A percentile compares a stretch with the other conserved stretches of the same genome.
phyloP scores from a whole-genome alignment of 1,139 yeast species.

The Magnusiomyces ingens region DNA sequence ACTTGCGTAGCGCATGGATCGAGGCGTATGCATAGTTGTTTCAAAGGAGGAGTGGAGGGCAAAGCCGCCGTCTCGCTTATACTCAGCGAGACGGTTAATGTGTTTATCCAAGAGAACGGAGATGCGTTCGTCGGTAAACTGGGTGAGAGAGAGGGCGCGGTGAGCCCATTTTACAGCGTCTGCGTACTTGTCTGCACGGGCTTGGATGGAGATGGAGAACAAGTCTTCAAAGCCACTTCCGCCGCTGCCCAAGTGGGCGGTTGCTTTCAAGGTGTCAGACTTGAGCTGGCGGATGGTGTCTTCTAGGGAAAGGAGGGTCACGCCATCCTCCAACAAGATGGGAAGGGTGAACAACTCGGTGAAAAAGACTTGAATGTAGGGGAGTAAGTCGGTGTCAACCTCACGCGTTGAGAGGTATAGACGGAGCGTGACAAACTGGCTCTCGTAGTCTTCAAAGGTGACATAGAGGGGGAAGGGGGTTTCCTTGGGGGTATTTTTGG shows the following conservation, averaged over 20 bases:
- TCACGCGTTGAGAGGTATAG: constrained; percentile 56
- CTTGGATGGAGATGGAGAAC: constrained; percentile 49
- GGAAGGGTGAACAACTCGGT: constrained; percentile 69
- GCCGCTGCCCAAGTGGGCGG: constrained; percentile 47
- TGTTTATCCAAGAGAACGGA: constrained; percentile 66
- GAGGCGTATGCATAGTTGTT: constrained; percentile 46
- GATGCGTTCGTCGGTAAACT: constrained; percentile 68
- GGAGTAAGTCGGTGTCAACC: constrained; percentile 53
- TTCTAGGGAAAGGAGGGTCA: constrained; percentile 52
- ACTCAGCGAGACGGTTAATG: constrained; percentile 67
- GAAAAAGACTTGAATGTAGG: constrained; percentile 57
- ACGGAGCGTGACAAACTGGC: constrained; percentile 72
- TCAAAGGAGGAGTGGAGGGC: constrained; percentile 61
- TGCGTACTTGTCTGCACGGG: constrained; percentile 54
- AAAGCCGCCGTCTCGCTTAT: constrained; percentile 69
- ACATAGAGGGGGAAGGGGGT: constrained; percentile 56
- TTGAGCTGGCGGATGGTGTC: constrained; percentile 67
- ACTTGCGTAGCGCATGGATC: constrained; percentile 60
- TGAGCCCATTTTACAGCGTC: constrained; percentile 72
- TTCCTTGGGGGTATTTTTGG: constrained; percentile 34
- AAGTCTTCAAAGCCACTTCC: constrained; percentile 56
- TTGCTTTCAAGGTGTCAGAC: constrained; percentile 62
- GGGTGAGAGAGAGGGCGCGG: constrained; percentile 55
- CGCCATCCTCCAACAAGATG: constrained; percentile 56
- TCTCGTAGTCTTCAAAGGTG: constrained; percentile 72